Base-by-base conservation (phyloP, 2,329 filamentous ascomycete species). In the Zasmidium cellare region DNA sequence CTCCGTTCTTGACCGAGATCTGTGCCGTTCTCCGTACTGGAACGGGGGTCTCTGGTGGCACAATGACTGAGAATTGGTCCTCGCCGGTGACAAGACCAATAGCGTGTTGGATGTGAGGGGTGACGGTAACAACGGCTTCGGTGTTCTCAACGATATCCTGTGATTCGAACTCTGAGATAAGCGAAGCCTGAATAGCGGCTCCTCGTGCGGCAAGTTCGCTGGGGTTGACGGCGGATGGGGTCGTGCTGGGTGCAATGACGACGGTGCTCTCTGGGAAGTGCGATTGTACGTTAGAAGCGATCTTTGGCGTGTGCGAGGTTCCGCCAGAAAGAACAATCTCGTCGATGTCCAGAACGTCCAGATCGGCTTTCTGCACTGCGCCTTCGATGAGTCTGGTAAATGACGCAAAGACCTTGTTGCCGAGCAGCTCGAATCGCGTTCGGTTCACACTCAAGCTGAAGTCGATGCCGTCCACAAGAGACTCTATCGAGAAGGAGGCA, bases 121-220 rank as follows among this genome's bases (percentile, higher is more conserved):
- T 92, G 16, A 92, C 93, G 31, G 93, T 97, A 64, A 99, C 92
- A 72, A 92, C 91, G 53, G 94, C 88, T 81, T 99, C 93, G 49
- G 92, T 96, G 62, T 91, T 96, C 82, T 97, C 92, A 74, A 96
- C 90, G 67, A 99, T 96, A 73, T 97, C 93, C 65, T 91, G 87
- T 67, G 86, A 83, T 69, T 99, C 94, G 76, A 96, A 99, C 76
- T 96, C 93, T 76, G 92, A 87, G 75, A 99, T 91, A 63, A 99
- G 81, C 60, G 88, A 96, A 38, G 94, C 94, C 79, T 99, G 94
- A 69, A 99, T 91, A 28, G 94, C 93, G 60, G 94, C 94, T 72
- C 94, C 94, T 64, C 94, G 87, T 62, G 90, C 89, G 69, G 88
- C 82, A 56, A 97, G 84, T 79, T 97, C 93, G 2, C 91, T 94